phyloP scores from a whole-genome alignment of 305 asterid species.

The Fraxinus floribunda region DNA sequence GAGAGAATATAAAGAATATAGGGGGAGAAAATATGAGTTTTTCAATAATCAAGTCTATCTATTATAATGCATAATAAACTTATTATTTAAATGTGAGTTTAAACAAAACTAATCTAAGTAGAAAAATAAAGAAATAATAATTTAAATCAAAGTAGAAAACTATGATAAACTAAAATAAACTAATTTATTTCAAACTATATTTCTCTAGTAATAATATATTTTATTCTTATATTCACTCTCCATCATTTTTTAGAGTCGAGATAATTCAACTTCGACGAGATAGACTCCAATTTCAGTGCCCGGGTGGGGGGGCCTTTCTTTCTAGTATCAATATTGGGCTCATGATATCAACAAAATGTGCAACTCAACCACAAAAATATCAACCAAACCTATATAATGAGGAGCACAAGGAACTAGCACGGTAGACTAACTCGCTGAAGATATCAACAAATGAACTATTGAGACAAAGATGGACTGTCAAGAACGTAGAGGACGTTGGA shows the following conservation, averaged over 20 bases:
- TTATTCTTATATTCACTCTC: background rate
- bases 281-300: too few species aligned
- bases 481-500: too few species aligned
- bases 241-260: background rate
- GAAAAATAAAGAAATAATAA: background rate
- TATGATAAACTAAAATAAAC: background rate
- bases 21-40: background rate
- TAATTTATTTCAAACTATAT: background rate
- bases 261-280: too few species aligned
- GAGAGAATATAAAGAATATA: background rate
- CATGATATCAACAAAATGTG: background rate
- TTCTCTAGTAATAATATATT: background rate
- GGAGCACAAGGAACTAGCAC: background rate
- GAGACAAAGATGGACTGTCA: too few species aligned
- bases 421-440: background rate
- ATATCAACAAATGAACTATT: too few species aligned
- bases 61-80: background rate
- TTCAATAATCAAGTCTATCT: background rate
- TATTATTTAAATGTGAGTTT: background rate
- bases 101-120: background rate
- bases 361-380: background rate
- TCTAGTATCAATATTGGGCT: background rate
- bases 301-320: too few species aligned
- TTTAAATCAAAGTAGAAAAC: background rate
- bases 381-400: background rate